Evolutionary conservation across 2,329 filamentous ascomycete species (phyloP).

Genomic region (Aspergillus pseudoterreus): DNA sequence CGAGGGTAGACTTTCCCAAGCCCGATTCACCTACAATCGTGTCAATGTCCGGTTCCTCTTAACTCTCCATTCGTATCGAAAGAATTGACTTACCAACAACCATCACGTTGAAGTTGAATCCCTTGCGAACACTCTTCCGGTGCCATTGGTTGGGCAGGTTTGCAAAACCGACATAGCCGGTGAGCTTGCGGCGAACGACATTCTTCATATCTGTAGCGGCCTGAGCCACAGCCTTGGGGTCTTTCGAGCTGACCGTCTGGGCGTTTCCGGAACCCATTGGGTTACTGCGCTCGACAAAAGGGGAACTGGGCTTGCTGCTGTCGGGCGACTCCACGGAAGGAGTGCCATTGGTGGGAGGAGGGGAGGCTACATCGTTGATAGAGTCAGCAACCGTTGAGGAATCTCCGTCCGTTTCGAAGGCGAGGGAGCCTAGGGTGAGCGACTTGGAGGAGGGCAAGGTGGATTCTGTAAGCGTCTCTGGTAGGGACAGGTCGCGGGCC

Average conservation of each 20-base stretch:
- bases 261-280: slow-evolving; percentile 51
- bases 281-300: slow-evolving; percentile 57
- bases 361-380: slow-evolving; percentile 28
- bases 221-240: slow-evolving; percentile 56
- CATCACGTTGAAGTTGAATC: slow-evolving; percentile 99
- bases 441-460: slow-evolving; percentile 8
- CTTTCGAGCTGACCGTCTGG: slow-evolving; percentile 62
- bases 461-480: slow-evolving; percentile 13
- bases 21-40: slow-evolving; percentile 81
- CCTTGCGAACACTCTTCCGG: slow-evolving; percentile 99
- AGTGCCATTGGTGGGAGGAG: slow-evolving; percentile 29
- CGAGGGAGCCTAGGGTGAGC: slow-evolving; percentile 4
- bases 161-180: slow-evolving; percentile 96
- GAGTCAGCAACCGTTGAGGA: slow-evolving; percentile 20
- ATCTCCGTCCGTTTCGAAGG: slow-evolving; percentile 11
- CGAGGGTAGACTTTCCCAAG: slow-evolving; percentile 96
- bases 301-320: slow-evolving; percentile 51
- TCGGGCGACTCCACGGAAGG: slow-evolving; percentile 36
- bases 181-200: slow-evolving; percentile 96
- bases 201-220: slow-evolving; percentile 74
- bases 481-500: slow-evolving; percentile 4
- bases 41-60: neutral
- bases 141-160: slow-evolving; percentile 99
- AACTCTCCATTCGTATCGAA: neutral
- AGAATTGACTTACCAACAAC: slow-evolving; percentile 78